A percentile compares a stretch with the other conserved stretches of the same genome.
Conservation (phyloP, 805 yeast genomes). For the Kodamaea restingae region DNA sequence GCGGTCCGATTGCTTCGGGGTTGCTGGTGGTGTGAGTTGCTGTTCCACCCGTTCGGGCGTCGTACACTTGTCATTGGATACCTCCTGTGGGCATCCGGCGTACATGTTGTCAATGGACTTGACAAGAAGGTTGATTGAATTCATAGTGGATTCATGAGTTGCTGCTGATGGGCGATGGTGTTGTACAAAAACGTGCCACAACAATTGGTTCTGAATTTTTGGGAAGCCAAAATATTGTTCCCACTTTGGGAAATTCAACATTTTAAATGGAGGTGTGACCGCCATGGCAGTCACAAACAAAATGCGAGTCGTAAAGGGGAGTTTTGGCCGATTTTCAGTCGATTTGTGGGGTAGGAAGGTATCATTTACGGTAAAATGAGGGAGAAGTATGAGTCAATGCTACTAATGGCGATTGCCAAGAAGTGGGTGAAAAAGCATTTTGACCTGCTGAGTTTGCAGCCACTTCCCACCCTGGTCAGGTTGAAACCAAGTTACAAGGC, state of each 20-base stretch:
- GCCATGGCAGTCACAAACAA: too few relatives aligned
- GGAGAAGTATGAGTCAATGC: too few relatives aligned
- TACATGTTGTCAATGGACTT: slow-evolving; percentile 29
- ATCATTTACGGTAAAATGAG: too few relatives aligned
- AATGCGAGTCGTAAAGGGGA: too few relatives aligned
- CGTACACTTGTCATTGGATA: neutral
- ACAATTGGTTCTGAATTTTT: slow-evolving; percentile 3
- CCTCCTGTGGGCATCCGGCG: slow-evolving; percentile 14
- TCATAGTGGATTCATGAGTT: slow-evolving; percentile 19
- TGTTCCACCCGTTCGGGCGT: neutral
- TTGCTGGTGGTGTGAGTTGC: neutral
- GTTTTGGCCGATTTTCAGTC: too few relatives aligned
- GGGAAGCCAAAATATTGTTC: slow-evolving; percentile 3
- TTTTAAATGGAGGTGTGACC: too few relatives aligned
- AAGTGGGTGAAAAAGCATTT: too few relatives aligned
- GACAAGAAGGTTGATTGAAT: slow-evolving; percentile 32
- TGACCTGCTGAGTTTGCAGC: too few relatives aligned
- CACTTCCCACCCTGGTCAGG: too few relatives aligned
- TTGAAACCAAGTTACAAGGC: too few relatives aligned
- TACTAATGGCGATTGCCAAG: too few relatives aligned
- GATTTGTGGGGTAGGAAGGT: too few relatives aligned
- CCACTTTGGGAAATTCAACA: slow-evolving; percentile 6
- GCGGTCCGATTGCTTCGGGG: slow-evolving; percentile 2
- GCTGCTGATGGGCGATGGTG: slow-evolving; percentile 3
- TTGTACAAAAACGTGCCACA: slow-evolving; percentile 11